Conservation (phyloP, 2,329 filamentous ascomycete species). For the Thielaviopsis euricoi region DNA sequence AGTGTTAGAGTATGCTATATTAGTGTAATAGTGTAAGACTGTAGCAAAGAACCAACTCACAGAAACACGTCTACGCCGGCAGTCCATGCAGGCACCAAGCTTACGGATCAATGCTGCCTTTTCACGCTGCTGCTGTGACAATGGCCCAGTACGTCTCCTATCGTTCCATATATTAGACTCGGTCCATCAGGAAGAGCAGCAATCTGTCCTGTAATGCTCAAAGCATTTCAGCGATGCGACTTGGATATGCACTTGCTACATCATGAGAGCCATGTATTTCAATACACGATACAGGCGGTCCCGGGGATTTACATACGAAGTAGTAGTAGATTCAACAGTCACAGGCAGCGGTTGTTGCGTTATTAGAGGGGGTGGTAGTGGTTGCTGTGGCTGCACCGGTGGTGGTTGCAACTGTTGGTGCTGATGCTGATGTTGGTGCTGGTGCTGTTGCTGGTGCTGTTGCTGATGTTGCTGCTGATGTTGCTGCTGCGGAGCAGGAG, state of each 20-base stretch:
- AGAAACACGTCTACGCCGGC: constrained; percentile 38
- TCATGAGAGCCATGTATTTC: no score
- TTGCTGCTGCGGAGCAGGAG: no score
- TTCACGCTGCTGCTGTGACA: constrained; percentile 41
- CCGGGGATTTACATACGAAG: constrained; percentile 26
- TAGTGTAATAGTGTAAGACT: no score
- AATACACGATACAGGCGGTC: no score
- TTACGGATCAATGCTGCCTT: constrained; percentile 43
- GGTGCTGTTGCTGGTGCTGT: not conserved
- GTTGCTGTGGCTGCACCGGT: constrained; percentile 13
- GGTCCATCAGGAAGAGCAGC: no score
- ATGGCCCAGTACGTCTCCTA: constrained; percentile 40
- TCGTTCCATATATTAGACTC: no score
- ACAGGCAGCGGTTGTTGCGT: not conserved
- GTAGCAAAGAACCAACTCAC: constrained; percentile 25
- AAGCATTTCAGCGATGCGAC: no score
- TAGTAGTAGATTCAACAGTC: constrained; percentile 28
- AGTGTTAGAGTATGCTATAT: constrained; percentile 5
- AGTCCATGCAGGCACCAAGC: constrained; percentile 40
- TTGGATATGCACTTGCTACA: no score
- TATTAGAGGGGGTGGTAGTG: no score
- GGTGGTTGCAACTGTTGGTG: not conserved
- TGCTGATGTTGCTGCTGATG: not conserved
- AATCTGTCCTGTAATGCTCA: no score
- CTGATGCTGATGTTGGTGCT: constrained; percentile 2